Conservation (phyloP, 805 yeast genomes). For the Wickerhamomyces bovis region DNA sequence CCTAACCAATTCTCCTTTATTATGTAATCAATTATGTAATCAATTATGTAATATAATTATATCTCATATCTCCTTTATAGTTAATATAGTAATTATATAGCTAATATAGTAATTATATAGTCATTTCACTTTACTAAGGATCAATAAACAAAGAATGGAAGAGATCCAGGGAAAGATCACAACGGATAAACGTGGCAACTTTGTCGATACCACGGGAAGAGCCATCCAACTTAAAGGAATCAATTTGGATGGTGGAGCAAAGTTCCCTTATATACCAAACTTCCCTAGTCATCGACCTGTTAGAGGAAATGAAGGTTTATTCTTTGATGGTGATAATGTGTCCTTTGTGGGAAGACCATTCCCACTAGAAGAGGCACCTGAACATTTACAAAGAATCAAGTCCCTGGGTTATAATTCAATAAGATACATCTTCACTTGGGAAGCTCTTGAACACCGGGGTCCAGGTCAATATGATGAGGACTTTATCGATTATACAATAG, state of each 20-base stretch:
- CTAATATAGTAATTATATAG: too few species aligned
- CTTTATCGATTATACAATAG: conserved; percentile 62
- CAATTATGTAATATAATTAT: too few species aligned
- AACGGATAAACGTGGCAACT: conserved; percentile 46
- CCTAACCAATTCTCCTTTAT: too few species aligned
- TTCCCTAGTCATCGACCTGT: conserved; percentile 32
- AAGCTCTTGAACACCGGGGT: conserved; percentile 83
- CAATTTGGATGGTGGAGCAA: conserved; percentile 70
- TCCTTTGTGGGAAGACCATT: conserved; percentile 84
- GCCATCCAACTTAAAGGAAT: conserved; percentile 69
- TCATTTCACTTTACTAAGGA: too few species aligned
- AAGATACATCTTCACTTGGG: conserved; percentile 82
- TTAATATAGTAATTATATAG: too few species aligned
- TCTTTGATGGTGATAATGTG: conserved; percentile 66
- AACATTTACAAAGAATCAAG: conserved; percentile 64
- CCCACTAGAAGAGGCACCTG: conserved; percentile 63
- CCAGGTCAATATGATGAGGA: conserved; percentile 80
- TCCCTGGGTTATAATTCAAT: conserved; percentile 78
- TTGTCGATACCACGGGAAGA: conserved; percentile 52
- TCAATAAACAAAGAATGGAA: too few species aligned
- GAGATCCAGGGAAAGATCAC: conserved; percentile 22
- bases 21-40: too few species aligned
- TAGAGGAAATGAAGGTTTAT: conserved; percentile 32
- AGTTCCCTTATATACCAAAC: conserved; percentile 59
- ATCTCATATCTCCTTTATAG: too few species aligned